Percentiles rank a stretch among this genome's conserved stretches.
Evolutionary conservation across 768 basidiomycete species (phyloP).

Genomic region (Rhodotorula paludigena): DNA sequence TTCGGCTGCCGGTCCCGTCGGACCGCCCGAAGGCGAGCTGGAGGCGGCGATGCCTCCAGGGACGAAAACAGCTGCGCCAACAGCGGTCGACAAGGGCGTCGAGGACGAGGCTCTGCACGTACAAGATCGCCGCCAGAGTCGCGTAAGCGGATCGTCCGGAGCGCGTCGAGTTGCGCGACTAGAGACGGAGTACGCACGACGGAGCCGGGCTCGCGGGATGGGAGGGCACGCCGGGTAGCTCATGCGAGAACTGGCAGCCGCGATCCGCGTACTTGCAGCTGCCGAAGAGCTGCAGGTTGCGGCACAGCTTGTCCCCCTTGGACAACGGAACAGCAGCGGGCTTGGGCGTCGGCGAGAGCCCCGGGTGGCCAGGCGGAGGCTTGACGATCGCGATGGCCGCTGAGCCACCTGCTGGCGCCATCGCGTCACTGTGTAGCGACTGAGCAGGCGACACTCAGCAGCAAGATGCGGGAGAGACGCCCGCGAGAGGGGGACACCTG

Average conservation of each 20-base stretch:
- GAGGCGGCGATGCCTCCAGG: slow-evolving; percentile 1
- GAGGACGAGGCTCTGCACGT: background rate
- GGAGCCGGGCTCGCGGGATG: slow-evolving; percentile 18
- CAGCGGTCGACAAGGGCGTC: slow-evolving; percentile 26
- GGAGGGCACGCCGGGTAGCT: slow-evolving; percentile 54
- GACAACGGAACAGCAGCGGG: background rate
- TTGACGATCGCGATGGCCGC: slow-evolving; percentile 30
- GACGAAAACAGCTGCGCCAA: slow-evolving; percentile 31
- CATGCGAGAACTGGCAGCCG: slow-evolving; percentile 78
- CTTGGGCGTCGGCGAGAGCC: slow-evolving; percentile 1
- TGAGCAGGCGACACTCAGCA: background rate
- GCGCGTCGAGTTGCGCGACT: slow-evolving; percentile 7
- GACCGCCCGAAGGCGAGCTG: background rate
- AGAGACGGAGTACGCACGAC: background rate
- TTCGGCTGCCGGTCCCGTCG: background rate
- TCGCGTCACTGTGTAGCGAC: background rate
- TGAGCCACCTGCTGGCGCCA: background rate
- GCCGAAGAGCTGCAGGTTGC: slow-evolving; percentile 49
- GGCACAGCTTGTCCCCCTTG: slow-evolving; percentile 20
- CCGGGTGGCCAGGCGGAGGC: background rate
- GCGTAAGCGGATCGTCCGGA: too few species aligned
- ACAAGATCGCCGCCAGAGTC: background rate
- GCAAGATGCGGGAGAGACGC: background rate
- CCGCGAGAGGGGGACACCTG: too few species aligned
- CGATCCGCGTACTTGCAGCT: slow-evolving; percentile 80